Percentiles rank a stretch among this genome's conserved stretches.
These are phyloP conservation scores for Ogataea ramenticola DNA, from an alignment of 805 yeast species.

Conservation along the genomic window DNA sequence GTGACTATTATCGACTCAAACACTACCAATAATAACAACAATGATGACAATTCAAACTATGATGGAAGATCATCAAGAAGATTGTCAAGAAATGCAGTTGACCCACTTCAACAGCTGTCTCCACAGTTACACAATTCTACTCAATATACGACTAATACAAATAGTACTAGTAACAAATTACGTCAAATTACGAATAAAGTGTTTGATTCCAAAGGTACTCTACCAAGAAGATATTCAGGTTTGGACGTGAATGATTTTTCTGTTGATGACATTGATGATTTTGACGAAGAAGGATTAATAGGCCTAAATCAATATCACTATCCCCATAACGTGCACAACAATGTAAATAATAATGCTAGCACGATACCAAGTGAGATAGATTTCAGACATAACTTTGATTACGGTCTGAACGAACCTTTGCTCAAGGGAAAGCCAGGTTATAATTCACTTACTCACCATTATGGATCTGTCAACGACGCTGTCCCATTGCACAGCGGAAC, in stretches of 20 bases:
- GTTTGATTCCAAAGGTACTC: constrained; percentile 67
- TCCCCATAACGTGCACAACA: background rate
- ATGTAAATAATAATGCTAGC: too few relatives aligned
- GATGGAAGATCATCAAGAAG: constrained; percentile 1
- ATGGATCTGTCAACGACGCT: background rate
- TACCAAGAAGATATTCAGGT: constrained; percentile 66
- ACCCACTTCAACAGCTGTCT: constrained; percentile 4
- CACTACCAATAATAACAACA: background rate
- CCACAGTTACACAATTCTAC: background rate
- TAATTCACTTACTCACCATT: background rate
- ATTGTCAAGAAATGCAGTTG: constrained; percentile 5
- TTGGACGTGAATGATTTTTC: constrained; percentile 35
- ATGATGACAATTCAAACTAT: background rate
- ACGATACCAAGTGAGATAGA: background rate
- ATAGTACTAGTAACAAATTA: constrained; percentile 10
- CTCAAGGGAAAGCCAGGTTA: background rate
- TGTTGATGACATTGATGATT: constrained; percentile 14
- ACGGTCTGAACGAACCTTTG: background rate
- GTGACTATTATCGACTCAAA: background rate
- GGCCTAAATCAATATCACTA: background rate
- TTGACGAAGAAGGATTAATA: background rate
- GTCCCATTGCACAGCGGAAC: background rate
- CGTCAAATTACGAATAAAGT: constrained; percentile 62
- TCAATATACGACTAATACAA: too few relatives aligned
- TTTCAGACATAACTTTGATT: background rate